Evolutionary conservation across 2,329 filamentous ascomycete species (phyloP).

Genomic region (Dactylellina leptospora): DNA sequence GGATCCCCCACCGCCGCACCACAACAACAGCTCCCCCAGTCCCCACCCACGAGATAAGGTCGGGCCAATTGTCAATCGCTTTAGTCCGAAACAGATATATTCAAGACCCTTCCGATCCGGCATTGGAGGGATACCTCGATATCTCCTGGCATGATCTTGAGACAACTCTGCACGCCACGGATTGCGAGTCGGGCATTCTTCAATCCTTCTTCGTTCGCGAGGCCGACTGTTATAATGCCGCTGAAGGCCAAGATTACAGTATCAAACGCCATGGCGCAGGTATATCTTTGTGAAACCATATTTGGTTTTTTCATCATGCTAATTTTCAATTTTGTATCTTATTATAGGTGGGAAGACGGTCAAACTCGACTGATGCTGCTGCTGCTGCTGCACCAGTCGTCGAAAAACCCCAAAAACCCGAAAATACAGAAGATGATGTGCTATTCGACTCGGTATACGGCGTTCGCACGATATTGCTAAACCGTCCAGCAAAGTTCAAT

Average conservation of each 20-base stretch:
- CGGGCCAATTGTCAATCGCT: conserved; percentile 23
- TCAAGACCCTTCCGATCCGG: conserved; percentile 12
- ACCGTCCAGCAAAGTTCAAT: conserved; percentile 90
- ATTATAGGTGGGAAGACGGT: conserved; percentile 51
- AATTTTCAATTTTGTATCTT: conserved; percentile 25
- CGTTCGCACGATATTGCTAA: conserved; percentile 89
- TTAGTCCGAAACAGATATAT: not conserved
- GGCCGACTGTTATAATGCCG: conserved; percentile 29
- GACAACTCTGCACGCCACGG: conserved; percentile 48
- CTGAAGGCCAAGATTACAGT: conserved; percentile 34
- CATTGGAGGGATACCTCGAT: conserved; percentile 19
- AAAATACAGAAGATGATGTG: conserved; percentile 76
- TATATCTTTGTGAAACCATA: not conserved
- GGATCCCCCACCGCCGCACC: conserved; percentile 26
- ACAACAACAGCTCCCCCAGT: not conserved
- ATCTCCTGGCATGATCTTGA: conserved; percentile 44
- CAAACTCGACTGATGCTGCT: conserved; percentile 60
- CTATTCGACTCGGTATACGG: conserved; percentile 89
- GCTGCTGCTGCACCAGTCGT: not conserved
- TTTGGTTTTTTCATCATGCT: not conserved
- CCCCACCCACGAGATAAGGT: not conserved
- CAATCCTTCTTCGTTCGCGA: conserved; percentile 28
- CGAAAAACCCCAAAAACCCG: not conserved
- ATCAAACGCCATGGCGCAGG: conserved; percentile 30
- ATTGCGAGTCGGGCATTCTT: conserved; percentile 43